Percentiles rank a stretch among this genome's conserved stretches.
Conservation (phyloP, 768 basidiomycete genomes). For the Phylloporus sp. region DNA sequence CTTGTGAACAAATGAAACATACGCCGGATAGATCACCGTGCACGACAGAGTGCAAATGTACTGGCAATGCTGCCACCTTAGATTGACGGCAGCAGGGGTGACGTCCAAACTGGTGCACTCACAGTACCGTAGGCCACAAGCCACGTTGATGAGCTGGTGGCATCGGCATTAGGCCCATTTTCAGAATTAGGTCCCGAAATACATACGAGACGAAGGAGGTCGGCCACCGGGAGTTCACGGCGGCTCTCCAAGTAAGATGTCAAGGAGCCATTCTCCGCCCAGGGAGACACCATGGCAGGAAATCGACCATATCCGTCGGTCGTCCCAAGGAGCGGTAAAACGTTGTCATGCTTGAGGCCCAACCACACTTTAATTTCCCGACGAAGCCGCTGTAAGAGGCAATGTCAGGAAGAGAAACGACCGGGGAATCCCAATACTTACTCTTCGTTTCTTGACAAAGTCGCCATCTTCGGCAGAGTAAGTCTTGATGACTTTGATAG, state of each 20-base stretch:
- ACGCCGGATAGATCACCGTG: conserved; percentile 11
- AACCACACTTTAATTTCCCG: conserved; percentile 4
- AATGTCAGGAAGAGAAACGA: not conserved
- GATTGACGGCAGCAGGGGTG: too few species aligned
- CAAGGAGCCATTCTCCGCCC: not conserved
- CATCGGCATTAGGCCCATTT: not conserved
- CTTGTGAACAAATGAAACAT: not conserved
- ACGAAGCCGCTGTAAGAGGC: conserved; percentile 8
- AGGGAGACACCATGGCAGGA: conserved; percentile 1
- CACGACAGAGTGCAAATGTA: conserved; percentile 2
- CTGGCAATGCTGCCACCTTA: not conserved
- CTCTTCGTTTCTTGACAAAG: conserved; percentile 7
- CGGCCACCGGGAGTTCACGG: not conserved
- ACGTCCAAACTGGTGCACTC: not conserved
- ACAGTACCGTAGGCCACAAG: conserved; percentile 4
- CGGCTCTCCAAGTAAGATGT: not conserved
- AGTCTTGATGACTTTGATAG: conserved; percentile 8
- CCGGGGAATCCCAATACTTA: not conserved
- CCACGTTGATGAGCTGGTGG: not conserved
- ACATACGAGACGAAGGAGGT: conserved; percentile 1
- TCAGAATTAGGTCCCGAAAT: not conserved
- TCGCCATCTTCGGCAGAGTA: conserved; percentile 4
- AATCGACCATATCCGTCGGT: not conserved
- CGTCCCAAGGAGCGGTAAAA: not conserved
- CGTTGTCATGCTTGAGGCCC: not conserved